Percentiles rank a stretch among this genome's conserved stretches.
Evolutionary conservation across 306 rosid species (phyloP).

Genomic region (cucumber (Cucumis sativus)): DNA sequence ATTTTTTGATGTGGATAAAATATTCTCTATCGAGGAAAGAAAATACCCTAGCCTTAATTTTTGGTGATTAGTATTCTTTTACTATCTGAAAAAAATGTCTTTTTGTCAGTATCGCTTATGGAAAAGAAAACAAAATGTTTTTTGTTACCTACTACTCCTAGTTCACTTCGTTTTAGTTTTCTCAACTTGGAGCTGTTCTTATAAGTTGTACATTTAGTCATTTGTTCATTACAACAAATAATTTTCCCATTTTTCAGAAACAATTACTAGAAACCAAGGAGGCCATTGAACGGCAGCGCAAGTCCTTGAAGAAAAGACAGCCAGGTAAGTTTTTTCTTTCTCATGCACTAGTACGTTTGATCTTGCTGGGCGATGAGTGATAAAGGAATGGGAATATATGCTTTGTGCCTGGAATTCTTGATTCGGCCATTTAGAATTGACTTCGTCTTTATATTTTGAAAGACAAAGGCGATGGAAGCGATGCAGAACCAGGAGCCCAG

Average conservation of each 20-base stretch:
- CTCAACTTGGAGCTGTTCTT: background rate
- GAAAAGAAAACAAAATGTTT: background rate
- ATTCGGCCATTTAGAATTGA: slow-evolving; percentile 9
- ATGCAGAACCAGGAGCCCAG: slow-evolving; percentile 53
- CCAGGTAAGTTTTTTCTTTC: slow-evolving; percentile 31
- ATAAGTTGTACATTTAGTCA: background rate
- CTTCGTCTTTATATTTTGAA: background rate
- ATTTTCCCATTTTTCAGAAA: slow-evolving; percentile 26
- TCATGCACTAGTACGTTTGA: background rate
- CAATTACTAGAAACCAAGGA: slow-evolving; percentile 86
- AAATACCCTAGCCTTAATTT: background rate
- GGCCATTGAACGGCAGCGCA: slow-evolving; percentile 87
- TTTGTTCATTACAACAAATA: background rate
- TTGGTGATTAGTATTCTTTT: background rate
- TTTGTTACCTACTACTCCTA: background rate
- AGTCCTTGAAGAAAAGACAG: slow-evolving; percentile 78
- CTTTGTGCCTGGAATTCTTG: background rate
- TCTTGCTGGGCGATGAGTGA: background rate
- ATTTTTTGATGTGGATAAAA: background rate
- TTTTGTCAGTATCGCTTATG: too few species aligned
- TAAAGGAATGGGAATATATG: background rate
- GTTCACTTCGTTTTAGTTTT: background rate
- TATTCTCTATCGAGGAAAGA: background rate
- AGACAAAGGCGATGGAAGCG: slow-evolving; percentile 77
- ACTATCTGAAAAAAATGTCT: background rate